These are phyloP conservation scores for Gentiana macrophylla DNA, from an alignment of 257 asterid genomes.

Conservation along the genomic window DNA sequence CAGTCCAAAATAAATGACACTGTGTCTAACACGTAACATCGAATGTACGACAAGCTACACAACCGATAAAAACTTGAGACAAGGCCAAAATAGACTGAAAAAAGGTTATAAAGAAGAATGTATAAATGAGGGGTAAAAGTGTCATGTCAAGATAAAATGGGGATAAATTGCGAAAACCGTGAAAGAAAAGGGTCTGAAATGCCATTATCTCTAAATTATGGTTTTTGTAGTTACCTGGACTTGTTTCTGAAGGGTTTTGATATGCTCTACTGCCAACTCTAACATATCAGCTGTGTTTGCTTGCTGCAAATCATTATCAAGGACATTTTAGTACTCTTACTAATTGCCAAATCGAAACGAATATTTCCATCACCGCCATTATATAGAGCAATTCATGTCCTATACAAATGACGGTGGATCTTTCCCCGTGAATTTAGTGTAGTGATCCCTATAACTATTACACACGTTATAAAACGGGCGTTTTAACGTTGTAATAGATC, in stretches of 20 bases:
- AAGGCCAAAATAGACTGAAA: too few relatives aligned
- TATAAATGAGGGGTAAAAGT: slow-evolving; percentile 1
- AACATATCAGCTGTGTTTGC: slow-evolving; percentile 84
- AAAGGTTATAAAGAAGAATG: slow-evolving; percentile 3
- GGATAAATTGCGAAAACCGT: too few relatives aligned
- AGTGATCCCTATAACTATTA: neutral
- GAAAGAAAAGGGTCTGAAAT: too few relatives aligned
- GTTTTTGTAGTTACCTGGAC: slow-evolving; percentile 37
- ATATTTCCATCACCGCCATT: neutral
- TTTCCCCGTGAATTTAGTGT: too few relatives aligned
- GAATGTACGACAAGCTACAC: too few relatives aligned
- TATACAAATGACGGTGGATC: too few relatives aligned
- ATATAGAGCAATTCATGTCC: too few relatives aligned
- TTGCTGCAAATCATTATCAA: slow-evolving; percentile 41
- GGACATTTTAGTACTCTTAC: neutral
- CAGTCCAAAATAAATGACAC: too few relatives aligned
- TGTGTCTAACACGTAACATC: too few relatives aligned
- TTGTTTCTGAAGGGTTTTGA: slow-evolving; percentile 71
- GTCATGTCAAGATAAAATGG: neutral
- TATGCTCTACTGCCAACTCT: slow-evolving; percentile 81
- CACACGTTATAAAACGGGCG: too few relatives aligned
- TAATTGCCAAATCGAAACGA: neutral
- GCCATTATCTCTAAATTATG: neutral
- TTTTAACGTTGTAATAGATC: too few relatives aligned
- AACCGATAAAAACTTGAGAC: too few relatives aligned